Evolutionary conservation across 129 eudicot genomes (phyloP), one percentile per base, ranked within the genome.

Genomic region (Arctium lappa): DNA sequence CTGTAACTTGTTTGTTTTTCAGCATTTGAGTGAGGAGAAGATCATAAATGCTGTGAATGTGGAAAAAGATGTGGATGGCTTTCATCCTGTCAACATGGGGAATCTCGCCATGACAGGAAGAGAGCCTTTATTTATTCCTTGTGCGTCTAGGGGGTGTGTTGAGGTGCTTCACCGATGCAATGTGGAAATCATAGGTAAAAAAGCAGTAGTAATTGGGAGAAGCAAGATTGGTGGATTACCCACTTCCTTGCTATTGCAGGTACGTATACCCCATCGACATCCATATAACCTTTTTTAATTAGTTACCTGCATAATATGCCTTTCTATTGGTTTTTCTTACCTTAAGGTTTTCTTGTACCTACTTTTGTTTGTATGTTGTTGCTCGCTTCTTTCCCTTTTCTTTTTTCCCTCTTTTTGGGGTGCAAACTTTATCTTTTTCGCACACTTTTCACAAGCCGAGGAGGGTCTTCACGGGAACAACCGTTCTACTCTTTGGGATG

Each of bases 81-180:
- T 93, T 80, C 94, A 93, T 88, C 93, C 98, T 2, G 77, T 89
- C 5, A 90, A 91, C 69, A 87, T 91, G 79, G 98, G 98, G 76
- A 85, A 81, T 77, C 90, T 93, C 72, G 97, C 98, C 6, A 85
- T 93, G 90, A 87, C 68, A 33, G 93, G 93, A 65, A 87, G 92
- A 84, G 90, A 88, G 79, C 98, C 97, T 72, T 74, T 91, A 29
- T 91, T 93, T 75, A 84, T 90, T 62, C 98, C 98, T 72, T 93
- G 94, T 81, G 91, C 97, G 16, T 86, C 98, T 53, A 84, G 83
- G 75, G 97, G 87, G 34, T 91, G 98, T 77, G 69, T 93, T 12
- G 98, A 93, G 88, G 73, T 93, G 77, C 88, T 93, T 40, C 89
- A 87, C 15, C 87, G 95, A 30, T 86, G 73, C 30, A 89, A 83